Percentiles rank a stretch among this genome's conserved stretches.
Evolutionary conservation across 2,329 filamentous ascomycete genomes (phyloP).

Genomic region (Arachnopeziza araneosa): DNA sequence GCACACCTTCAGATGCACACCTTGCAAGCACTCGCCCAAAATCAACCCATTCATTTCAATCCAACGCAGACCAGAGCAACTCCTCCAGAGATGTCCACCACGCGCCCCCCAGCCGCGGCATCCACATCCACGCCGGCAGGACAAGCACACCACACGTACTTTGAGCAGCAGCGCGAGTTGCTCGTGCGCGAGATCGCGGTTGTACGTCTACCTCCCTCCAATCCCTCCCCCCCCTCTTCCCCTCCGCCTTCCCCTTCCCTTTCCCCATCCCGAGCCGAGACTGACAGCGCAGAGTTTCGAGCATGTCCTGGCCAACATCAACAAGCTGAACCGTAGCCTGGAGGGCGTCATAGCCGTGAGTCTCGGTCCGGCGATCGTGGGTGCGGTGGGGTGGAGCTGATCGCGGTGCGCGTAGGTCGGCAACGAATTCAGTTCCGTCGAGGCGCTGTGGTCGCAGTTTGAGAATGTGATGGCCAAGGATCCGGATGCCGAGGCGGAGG

Average conservation of each 20-base stretch:
- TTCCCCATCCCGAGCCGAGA: not conserved
- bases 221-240: not conserved
- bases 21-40: too few species aligned
- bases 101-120: constrained; percentile 9
- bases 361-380: too few species aligned
- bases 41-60: too few species aligned
- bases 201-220: constrained; percentile 38
- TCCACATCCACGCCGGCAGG: constrained; percentile 9
- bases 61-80: not conserved
- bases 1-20: too few species aligned
- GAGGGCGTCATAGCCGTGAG: constrained; percentile 72
- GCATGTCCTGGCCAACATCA: constrained; percentile 90
- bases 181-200: constrained; percentile 68
- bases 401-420: constrained; percentile 56
- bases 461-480: constrained; percentile 90
- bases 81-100: constrained; percentile 20
- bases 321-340: constrained; percentile 85
- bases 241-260: not conserved
- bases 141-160: constrained; percentile 51
- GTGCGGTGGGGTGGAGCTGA: too few species aligned
- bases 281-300: constrained; percentile 76
- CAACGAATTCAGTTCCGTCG: constrained; percentile 95
- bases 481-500: constrained; percentile 33
- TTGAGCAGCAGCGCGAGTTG: constrained; percentile 69
- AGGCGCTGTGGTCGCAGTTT: constrained; percentile 95